Evolutionary conservation across 2,329 filamentous ascomycete genomes (phyloP), one percentile per base, ranked within the genome.

Genomic region (Purpureocillium takamizusanense): DNA sequence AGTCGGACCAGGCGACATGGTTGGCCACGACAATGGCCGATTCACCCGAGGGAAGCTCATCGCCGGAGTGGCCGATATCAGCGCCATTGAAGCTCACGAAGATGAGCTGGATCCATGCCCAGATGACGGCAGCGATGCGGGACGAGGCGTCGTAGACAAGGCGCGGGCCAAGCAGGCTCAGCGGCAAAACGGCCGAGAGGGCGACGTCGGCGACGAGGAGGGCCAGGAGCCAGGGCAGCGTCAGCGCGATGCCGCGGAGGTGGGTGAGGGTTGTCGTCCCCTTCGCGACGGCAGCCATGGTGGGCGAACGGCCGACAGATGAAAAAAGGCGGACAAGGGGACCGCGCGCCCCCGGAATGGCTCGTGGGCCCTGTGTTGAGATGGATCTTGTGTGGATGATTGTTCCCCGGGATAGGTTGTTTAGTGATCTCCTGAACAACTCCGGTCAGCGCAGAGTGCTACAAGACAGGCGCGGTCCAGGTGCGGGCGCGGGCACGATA

Each of bases 1-100:
- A 79, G 54, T 81, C 76, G 40, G 67, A 63, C 76, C 76, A 81
- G 37, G 65, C 66, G 30, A 78, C 68, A 55, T 80, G 76, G 52
- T 81, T 78, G 38, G 68, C 62, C 38, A 81, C 59, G 25, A 81
- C 71, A 38, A 81, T 69, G 38, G 74, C 76, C 18, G 70, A 76
- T 55, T 81, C 76, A n/a, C 62, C 63, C 10, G 42, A 39, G 2
- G 72, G 74, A 8, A 79, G 55, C 1, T 49, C 42, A 45, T 75
- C 69, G 13, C 74, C 75, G 7, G 73, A 73, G 23, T 70, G 57
- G 29, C 63, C 64, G 46, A 81, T 74, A 38, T 57, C 45, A 31
- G 71, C 75, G 30, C 66, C 66, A 48, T 80, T 80, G 53, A 59
- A 50, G 28, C 52, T 48, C 42, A 72, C 70, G 50, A 80, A 81